These are phyloP conservation scores for Amphicarpaea edgeworthii DNA, from an alignment of 306 rosid species.

Conservation along the genomic window DNA sequence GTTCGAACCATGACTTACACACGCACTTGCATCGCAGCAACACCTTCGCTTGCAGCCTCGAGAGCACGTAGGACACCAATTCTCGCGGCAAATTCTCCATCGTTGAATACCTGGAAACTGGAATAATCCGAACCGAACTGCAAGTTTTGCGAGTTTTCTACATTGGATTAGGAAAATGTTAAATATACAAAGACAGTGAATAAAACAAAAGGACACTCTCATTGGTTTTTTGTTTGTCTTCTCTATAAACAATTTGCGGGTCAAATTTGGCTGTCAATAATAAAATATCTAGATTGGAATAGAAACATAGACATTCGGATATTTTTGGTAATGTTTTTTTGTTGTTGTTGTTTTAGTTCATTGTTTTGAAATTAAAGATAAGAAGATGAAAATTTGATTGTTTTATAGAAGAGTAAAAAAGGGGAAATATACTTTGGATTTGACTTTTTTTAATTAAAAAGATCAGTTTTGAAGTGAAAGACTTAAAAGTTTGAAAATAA, in stretches of 20 bases:
- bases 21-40: constrained; percentile 20
- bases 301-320: neutral
- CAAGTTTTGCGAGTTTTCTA: neutral
- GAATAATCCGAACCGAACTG: neutral
- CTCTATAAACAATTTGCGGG: neutral
- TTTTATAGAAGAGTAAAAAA: neutral
- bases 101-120: too few species aligned
- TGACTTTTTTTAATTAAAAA: too few species aligned
- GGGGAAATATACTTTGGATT: too few species aligned
- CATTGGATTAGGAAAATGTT: neutral
- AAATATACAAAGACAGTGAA: neutral
- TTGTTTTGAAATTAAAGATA: neutral
- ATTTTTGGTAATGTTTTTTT: neutral
- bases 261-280: neutral
- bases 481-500: too few species aligned
- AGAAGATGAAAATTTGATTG: too few species aligned
- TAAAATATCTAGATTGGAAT: neutral
- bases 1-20: constrained; percentile 20
- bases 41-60: constrained; percentile 3
- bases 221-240: neutral
- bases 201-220: neutral
- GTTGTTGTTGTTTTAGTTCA: neutral
- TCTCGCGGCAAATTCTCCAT: constrained; percentile 19
- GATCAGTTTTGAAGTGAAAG: too few species aligned
- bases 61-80: constrained; percentile 1